Evolutionary conservation across 2,329 filamentous ascomycete genomes (phyloP), one percentile per base, ranked within the genome.

Genomic region (Fusarium robinianum): DNA sequence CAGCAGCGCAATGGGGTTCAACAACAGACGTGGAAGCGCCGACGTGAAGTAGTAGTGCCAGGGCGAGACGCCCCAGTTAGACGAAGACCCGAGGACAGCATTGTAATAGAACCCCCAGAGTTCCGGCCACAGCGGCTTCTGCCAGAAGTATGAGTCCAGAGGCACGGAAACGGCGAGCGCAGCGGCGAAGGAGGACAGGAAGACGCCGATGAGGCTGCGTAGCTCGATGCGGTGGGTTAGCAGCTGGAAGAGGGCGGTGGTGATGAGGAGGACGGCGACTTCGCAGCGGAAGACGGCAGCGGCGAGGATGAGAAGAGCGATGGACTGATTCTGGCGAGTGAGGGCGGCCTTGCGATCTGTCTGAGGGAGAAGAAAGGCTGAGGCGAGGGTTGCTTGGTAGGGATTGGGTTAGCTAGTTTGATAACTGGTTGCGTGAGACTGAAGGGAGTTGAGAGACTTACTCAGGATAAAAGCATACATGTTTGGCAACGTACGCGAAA

Each of bases 101-200:
- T 99, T 99, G 77, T 87, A 97, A 67, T 88, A 84, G 72, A 99
- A 97, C 3, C 83, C 90, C 57, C 80, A 82, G 49, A 95, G 81
- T 67, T 99, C 94, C 1, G 94, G 91, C 94, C 94, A 99, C 19
- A 95, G 70, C 2, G 78, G 79, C 49, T 79, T 81, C 63, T 92
- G 90, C 94, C 92, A 99, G 72, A 97, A 95, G 72, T 90, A 92
- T 2, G 88, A 92, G 74, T 99, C 94, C 22, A 96, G 68, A 2
- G 83, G 78, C 10, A 96, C 75, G 0, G 90, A 90, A 23, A 85
- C 70, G 9, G 73, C 53, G 2, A 97, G 76, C 1, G 88, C 85
- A 30, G 85, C 70, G n/a, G 77, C 24, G 11, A 84, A 79, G 16
- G 89, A 85, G 5, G 76, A 67, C 11, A 85, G 35, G 12, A 90